Evolutionary conservation across 768 basidiomycete genomes (phyloP).

Genomic region (Russula dissimulans): DNA sequence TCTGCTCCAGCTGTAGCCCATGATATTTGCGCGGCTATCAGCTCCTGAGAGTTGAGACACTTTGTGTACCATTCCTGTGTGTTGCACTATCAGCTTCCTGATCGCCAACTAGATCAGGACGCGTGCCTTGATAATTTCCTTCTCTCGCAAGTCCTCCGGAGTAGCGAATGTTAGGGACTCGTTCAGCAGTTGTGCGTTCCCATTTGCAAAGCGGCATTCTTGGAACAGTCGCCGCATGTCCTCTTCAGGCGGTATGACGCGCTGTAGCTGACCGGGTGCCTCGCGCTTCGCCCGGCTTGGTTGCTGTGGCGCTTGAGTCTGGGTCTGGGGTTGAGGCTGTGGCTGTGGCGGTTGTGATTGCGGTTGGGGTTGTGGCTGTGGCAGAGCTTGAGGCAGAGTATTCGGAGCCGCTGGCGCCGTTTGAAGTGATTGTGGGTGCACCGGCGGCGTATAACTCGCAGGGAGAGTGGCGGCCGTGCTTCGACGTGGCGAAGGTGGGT

Average conservation of each 20-base stretch:
- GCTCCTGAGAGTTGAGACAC: conserved; percentile 74
- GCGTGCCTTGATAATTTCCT: conserved; percentile 59
- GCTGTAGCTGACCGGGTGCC: conserved; percentile 23
- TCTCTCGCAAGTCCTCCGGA: conserved; percentile 56
- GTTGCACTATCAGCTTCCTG: neutral
- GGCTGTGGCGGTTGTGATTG: neutral
- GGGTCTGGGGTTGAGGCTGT: neutral
- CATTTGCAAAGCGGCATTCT: conserved; percentile 76
- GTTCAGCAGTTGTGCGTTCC: conserved; percentile 67
- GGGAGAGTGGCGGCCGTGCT: conserved; percentile 27
- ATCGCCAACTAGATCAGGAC: neutral
- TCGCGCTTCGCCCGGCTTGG: conserved; percentile 17
- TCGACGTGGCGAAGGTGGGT: conserved; percentile 43
- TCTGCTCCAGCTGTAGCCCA: conserved; percentile 85
- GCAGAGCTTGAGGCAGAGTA: neutral
- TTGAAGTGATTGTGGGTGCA: conserved; percentile 12
- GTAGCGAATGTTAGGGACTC: conserved; percentile 62
- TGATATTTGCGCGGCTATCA: conserved; percentile 78
- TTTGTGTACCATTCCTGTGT: conserved; percentile 73
- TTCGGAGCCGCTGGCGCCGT: neutral
- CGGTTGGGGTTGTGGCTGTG: conserved; percentile 2
- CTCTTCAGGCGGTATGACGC: conserved; percentile 66
- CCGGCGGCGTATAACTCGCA: conserved; percentile 1
- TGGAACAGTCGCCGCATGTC: conserved; percentile 76
- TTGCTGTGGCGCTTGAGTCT: neutral